Base-by-base conservation (phyloP, 306 rosid genomes). In the Ceratonia siliqua region DNA sequence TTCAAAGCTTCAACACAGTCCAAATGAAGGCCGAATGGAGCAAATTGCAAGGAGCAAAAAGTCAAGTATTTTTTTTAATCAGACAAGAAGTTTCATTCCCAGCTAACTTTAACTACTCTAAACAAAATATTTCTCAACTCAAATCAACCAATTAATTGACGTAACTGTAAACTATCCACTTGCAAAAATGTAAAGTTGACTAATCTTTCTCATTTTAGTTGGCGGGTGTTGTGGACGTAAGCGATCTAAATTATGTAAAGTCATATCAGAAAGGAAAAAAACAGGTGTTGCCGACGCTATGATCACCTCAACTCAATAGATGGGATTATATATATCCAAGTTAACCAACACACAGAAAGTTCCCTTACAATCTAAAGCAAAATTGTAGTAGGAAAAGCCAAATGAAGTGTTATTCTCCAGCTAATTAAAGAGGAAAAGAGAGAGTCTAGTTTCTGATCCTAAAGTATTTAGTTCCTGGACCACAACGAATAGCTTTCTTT, bases 341-440 rank as follows among this genome's bases (percentile, higher is more conserved):
- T 43, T 43, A 43, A 50, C 33, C 10, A 11, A 78, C 28, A 18
- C 49, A 18, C 2, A 28, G 6, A 42, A 66, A 55, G 9, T 76
- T 66, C 21, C 48, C 15, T 32, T 6, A 30, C 49, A 49, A 22
- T 69, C 71, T 17, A 33, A 22, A 2, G 7, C 48, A 61, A 46
- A 49, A 4, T 7, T 63, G 45, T 64, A 5, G 3, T 22, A 38
- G 46, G 30, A 73, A 79, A 72, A 17, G 49, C 54, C 27, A 52
- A 66, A 36, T 45, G 62, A 63, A 59, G 17, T 72, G 78, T 65
- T 36, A 57, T 64, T 72, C 74, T 55, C 28, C 45, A 55, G 65
- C 78, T 13, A 64, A 15, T n/a, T n/a, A n/a, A 36, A 10, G 4
- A 61, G 13, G 46, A 0, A 30, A 12, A 42, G 11, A 13, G 42